Base-by-base conservation (phyloP, 805 yeast genomes). In the Candida succiphila region DNA sequence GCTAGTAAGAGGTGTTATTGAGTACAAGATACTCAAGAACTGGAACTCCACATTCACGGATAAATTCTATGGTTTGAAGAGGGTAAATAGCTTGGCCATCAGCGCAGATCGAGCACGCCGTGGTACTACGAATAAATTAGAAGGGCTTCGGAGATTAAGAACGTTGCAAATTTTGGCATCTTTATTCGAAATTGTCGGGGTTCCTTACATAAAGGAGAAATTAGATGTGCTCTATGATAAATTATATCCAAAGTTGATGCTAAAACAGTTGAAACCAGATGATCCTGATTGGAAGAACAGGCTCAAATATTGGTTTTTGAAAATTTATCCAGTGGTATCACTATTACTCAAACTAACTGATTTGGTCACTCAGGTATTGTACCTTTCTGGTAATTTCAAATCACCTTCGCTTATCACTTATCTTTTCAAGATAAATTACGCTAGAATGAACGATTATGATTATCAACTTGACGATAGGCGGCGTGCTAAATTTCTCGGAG, bases 31-130 rank as follows among this genome's bases (percentile, higher is more conserved):
- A 44, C 54, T 89, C 31, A 69, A 61, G 33, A 63, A 65, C 31
- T 83, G 92, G 85, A 88, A 84, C 46, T 74, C 94, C 0, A 74
- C 92, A 2, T 85, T 89, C 48, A 85, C 94, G 1, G 96, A 89
- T 53, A 82, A 83, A 49, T 89, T 89, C 51, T 89, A 89, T 50
- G 97, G 96, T 2, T 58, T 89, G 41, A 86, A 86, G 49, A 63
- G 94, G 31, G 69, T 70, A 20, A 58, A 57, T 36, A 54, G 37
- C 4, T 27, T 40, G 21, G 33, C 35, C 5, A 27, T 50, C 9
- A 22, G n/a, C 15, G 18, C 29, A 8, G 37, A 30, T 16, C 22
- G 32, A 4, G n/a, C 34, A 7, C 23, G 27, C 12, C 32, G 40
- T 17, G 27, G 27, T 20, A 36, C 34, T 29, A 37, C 44, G 3